Conservation (phyloP, 2,329 filamentous ascomycete genomes). For the Tolypocladium album region DNA sequence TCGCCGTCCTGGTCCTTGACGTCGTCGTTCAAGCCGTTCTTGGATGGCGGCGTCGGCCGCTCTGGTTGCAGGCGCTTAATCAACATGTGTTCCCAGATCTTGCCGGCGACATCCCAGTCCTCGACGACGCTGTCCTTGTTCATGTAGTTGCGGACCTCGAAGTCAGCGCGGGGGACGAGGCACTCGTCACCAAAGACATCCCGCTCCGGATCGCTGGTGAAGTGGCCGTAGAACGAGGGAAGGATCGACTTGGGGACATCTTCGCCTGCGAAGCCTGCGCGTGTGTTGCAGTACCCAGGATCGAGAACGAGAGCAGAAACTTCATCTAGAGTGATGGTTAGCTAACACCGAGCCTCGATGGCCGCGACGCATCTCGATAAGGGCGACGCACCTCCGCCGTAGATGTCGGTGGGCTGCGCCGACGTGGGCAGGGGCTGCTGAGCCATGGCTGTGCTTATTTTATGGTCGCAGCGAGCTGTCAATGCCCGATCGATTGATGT, state of each 20-base stretch:
- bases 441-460: conserved; percentile 30
- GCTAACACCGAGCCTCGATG: background rate
- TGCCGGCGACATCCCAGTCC: conserved; percentile 87
- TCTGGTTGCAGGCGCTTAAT: conserved; percentile 77
- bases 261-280: conserved; percentile 95
- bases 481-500: background rate
- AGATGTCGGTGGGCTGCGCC: conserved; percentile 50
- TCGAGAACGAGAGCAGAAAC: conserved; percentile 95
- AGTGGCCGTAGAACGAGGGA: conserved; percentile 75
- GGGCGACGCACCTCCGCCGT: conserved; percentile 44
- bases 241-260: conserved; percentile 91
- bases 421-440: conserved; percentile 45
- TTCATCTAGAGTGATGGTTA: conserved; percentile 54
- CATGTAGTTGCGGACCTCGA: conserved; percentile 90
- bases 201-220: conserved; percentile 33
- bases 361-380: background rate
- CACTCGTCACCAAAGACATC: conserved; percentile 84
- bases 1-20: conserved; percentile 48
- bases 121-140: conserved; percentile 80
- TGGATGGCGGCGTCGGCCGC: conserved; percentile 56
- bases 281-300: conserved; percentile 80
- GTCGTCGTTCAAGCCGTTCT: conserved; percentile 70
- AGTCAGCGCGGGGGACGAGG: conserved; percentile 62
- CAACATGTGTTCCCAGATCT: conserved; percentile 88
- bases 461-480: conserved; percentile 1